Evolutionary conservation across 148 eudicot species (phyloP), one percentile per base, ranked within the genome.

Genomic region (Oxyria digyna): DNA sequence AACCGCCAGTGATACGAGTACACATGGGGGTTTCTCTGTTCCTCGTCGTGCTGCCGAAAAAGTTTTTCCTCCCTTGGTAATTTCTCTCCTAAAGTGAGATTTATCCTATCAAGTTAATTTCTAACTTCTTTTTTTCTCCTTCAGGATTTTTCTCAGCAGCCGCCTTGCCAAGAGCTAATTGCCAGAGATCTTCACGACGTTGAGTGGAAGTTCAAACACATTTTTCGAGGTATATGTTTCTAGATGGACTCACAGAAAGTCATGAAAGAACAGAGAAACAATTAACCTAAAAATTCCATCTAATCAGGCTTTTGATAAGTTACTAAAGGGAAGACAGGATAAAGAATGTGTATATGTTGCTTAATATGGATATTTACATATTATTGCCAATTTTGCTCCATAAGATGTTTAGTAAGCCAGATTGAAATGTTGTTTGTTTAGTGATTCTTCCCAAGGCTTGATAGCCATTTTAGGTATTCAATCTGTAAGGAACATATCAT

Each of bases 11-110:
- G 98, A 94, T 77, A 95, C 99, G 17, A 95, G 99, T 73, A 95
- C 99, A 23, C 99, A 95, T 73, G 99, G 99, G 38, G 99, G 99
- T 7, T 95, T 95, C 77, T 95, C 99, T 75, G 99, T 95, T 78
- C 99, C 99, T 71, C 96, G 99, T 21, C 99, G 99, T 70, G 99
- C 99, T 49, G 99, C 99, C 26, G 99, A 95, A 81, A 95, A 91
- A 95, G 99, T 95, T 76, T 95, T 91, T 42, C 99, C 99, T 69
- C 99, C 97, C 26, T 69, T 95, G 89, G 99, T 91, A 81, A 45
- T 71, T n/a, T 33, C 57, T 29, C 11, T 3, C n/a, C 37, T 54
- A 26, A n/a, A 57, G 12, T 20, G 45, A 9, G 18, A 55, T 33
- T 37, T 20, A 21, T 43, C 65, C 50, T 71, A 10, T 6, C 17